phyloP scores from a whole-genome alignment of 2,329 filamentous ascomycete genomes.

The Spiromastix sp. region DNA sequence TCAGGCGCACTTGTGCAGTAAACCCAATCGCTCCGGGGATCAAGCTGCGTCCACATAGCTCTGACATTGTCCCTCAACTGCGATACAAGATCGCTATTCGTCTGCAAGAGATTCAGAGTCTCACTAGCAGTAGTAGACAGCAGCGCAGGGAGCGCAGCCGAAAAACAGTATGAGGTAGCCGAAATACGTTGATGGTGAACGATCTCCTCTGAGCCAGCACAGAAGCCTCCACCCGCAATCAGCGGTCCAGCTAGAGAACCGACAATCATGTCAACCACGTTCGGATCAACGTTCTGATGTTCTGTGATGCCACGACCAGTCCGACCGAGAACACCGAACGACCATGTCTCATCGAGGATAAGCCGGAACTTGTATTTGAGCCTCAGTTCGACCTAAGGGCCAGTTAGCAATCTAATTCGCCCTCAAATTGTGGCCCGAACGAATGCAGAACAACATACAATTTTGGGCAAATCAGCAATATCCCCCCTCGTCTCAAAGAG shows the following conservation, averaged over 20 bases:
- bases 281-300: constrained; percentile 88
- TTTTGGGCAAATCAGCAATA: constrained; percentile 69
- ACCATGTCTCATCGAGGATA: constrained; percentile 95
- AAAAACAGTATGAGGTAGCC: constrained; percentile 88
- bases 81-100: constrained; percentile 68
- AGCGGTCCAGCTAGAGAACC: constrained; percentile 84
- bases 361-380: constrained; percentile 96
- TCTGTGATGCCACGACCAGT: constrained; percentile 90
- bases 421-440: too few species aligned
- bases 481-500: constrained; percentile 88
- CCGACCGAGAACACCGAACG: constrained; percentile 85
- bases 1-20: constrained; percentile 68
- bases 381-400: constrained; percentile 68
- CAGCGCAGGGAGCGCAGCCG: constrained; percentile 85
- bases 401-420: not conserved
- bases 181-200: constrained; percentile 94
- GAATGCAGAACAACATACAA: constrained; percentile 56
- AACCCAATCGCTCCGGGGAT: constrained; percentile 91
- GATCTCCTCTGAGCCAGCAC: constrained; percentile 80
- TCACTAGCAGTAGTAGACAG: constrained; percentile 93
- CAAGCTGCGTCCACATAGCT: constrained; percentile 74
- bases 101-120: constrained; percentile 75
- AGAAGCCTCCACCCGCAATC: constrained; percentile 91
- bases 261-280: constrained; percentile 93
- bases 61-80: constrained; percentile 79